A percentile compares a stretch with the other conserved stretches of the same genome.
phyloP scores from a whole-genome alignment of 345 rosid species.

The Syzygium aromaticum region DNA sequence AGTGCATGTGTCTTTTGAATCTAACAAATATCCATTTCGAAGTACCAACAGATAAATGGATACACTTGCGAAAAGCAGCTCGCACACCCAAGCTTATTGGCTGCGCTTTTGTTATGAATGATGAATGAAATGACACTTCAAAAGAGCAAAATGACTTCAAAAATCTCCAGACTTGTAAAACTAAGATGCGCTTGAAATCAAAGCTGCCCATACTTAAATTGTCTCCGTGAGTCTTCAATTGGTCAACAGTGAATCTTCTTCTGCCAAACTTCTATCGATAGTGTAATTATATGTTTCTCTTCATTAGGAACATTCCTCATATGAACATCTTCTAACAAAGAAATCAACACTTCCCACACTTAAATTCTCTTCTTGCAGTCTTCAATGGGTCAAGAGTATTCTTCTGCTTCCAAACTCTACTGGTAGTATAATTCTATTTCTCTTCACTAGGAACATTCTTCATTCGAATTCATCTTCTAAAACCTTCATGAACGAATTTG shows the following conservation, averaged over 20 bases:
- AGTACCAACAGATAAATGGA: slow-evolving; percentile 32
- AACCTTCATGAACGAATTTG: slow-evolving; percentile 46
- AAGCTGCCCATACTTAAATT: slow-evolving; percentile 39
- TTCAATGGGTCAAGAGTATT: not conserved
- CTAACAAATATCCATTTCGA: slow-evolving; percentile 19
- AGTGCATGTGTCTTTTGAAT: not conserved
- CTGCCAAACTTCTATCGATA: slow-evolving; percentile 68
- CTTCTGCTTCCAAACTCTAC: not conserved
- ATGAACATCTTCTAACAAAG: not conserved
- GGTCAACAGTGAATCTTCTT: slow-evolving; percentile 37
- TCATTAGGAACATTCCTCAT: slow-evolving; percentile 17
- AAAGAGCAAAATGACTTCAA: slow-evolving; percentile 68
- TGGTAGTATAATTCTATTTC: not conserved
- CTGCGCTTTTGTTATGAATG: slow-evolving; percentile 62
- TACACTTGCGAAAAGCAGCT: slow-evolving; percentile 23
- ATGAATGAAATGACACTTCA: slow-evolving; percentile 63
- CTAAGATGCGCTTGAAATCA: slow-evolving; percentile 56
- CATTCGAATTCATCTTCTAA: slow-evolving; percentile 44
- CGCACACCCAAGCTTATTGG: slow-evolving; percentile 27
- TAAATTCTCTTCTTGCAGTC: not conserved
- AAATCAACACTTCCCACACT: not conserved
- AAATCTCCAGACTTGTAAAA: slow-evolving; percentile 67
- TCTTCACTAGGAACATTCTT: slow-evolving; percentile 29
- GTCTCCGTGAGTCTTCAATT: slow-evolving; percentile 40
- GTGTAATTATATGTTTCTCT: slow-evolving; percentile 49